Percentiles rank a stretch among this genome's conserved stretches.
Conservation (phyloP, 306 rosid genomes). For the Arachis stenosperma region DNA sequence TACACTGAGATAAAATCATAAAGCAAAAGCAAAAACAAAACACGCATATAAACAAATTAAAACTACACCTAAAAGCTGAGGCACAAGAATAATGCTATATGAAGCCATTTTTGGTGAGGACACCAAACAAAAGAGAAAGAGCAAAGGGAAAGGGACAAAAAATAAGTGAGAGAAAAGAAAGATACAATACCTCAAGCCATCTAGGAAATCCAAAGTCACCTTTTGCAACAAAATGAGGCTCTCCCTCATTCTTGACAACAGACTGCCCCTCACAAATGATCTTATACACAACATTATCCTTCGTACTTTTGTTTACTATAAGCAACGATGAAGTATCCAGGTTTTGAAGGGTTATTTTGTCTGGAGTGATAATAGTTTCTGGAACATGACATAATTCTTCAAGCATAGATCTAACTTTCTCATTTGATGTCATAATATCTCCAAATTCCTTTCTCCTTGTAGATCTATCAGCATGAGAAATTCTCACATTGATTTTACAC, state of each 20-base stretch:
- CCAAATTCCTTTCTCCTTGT: slow-evolving; percentile 84
- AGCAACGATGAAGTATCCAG: slow-evolving; percentile 64
- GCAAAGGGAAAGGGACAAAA: too few relatives aligned
- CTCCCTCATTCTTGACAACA: slow-evolving; percentile 64
- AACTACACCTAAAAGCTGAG: too few relatives aligned
- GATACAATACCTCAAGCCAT: slow-evolving; percentile 89
- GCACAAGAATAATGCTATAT: too few relatives aligned
- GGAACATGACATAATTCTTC: slow-evolving; percentile 70
- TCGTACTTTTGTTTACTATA: slow-evolving; percentile 64
- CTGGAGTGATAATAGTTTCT: slow-evolving; percentile 62
- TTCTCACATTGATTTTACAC: slow-evolving; percentile 76
- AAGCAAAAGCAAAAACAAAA: too few relatives aligned
- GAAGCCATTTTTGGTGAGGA: too few relatives aligned
- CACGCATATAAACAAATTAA: too few relatives aligned
- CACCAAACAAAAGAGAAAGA: too few relatives aligned
- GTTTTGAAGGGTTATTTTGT: slow-evolving; percentile 71
- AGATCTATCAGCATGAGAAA: slow-evolving; percentile 89
- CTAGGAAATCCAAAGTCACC: slow-evolving; percentile 88
- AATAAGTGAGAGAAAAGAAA: not conserved
- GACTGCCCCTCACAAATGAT: slow-evolving; percentile 77
- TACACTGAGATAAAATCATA: too few relatives aligned
- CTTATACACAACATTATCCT: slow-evolving; percentile 67
- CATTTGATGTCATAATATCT: slow-evolving; percentile 62
- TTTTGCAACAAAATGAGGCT: slow-evolving; percentile 60
- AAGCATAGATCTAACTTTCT: slow-evolving; percentile 68